Evolutionary conservation across 495 filamentous ascomycete species (phyloP), one percentile per base, ranked within the genome.

Genomic region (Letharia columbiana): DNA sequence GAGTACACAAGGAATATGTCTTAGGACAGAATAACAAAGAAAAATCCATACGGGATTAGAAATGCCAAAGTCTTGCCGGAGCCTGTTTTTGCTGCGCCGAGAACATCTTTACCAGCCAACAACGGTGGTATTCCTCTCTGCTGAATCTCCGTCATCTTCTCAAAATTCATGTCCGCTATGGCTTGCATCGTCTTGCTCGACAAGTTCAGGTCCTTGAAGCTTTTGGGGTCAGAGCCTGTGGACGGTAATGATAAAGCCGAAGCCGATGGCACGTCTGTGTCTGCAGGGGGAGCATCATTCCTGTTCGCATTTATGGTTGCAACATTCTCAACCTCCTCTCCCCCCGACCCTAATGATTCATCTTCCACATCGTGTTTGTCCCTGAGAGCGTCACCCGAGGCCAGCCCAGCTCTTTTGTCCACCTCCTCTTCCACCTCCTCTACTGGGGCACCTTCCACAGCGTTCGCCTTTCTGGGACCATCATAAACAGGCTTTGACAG

Each of bases 81-180:
- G 12, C 94, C 94, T 1, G 94, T 98, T 81, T 98, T 98, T 47
- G 94, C 94, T 39, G 94, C 94, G 69, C 95, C 94, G 39, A 98
- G 84, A 39, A 98, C 91, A 78, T 98, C 94, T 73, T 88, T 86
- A 39, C 94, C 94, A 49, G 92, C 91, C 67, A 97, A 80, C 31
- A 94, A 77, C 9, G 92, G 91, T 4, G 94, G 93, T 52, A 97
- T 96, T 9, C 87, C 90, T 67, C 89, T 82, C 66, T 87, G 84
- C 74, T 98, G 94, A 67, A 98, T 96, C 74, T 96, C 91, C 2
- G 94, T 98, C 94, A 98, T 96, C 23, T 83, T 91, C 72, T 89
- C 86, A 74, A 97, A 97, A 8, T 87, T 87, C 92, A 98, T 96
- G 31, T 88, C 91, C 61, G 86, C 80, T 66, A 98, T 93, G 15